Conservation (phyloP, 345 rosid genomes). For the Linum tenue region DNA sequence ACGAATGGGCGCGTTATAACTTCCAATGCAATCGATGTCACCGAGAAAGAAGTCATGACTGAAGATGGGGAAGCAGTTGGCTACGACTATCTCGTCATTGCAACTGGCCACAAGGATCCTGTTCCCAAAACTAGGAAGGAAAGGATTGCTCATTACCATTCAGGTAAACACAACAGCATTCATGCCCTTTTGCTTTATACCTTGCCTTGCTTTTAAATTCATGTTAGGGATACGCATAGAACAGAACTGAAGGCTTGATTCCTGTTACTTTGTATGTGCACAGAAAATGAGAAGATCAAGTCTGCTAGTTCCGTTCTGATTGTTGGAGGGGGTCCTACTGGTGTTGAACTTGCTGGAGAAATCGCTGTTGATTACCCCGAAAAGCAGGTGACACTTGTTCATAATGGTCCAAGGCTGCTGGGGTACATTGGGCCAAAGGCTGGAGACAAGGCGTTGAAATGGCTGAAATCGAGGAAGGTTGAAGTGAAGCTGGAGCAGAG, state of each 20-base stretch:
- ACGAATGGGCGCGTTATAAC: slow-evolving; percentile 45
- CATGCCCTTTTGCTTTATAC: not conserved
- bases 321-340: slow-evolving; percentile 10
- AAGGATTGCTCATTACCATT: slow-evolving; percentile 43
- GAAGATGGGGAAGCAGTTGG: slow-evolving; percentile 34
- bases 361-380: slow-evolving; percentile 16
- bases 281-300: slow-evolving; percentile 44
- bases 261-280: slow-evolving; percentile 17
- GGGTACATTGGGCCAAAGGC: slow-evolving; percentile 75
- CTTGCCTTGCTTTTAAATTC: not conserved
- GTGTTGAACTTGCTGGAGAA: slow-evolving; percentile 12
- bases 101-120: slow-evolving; percentile 61
- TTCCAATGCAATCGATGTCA: slow-evolving; percentile 49
- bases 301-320: slow-evolving; percentile 3
- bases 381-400: slow-evolving; percentile 74
- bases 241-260: too few species aligned
- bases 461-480: slow-evolving; percentile 63
- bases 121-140: slow-evolving; percentile 44
- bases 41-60: slow-evolving; percentile 50
- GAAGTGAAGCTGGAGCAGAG: slow-evolving; percentile 58
- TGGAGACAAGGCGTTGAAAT: slow-evolving; percentile 43
- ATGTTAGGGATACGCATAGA: too few species aligned
- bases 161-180: slow-evolving; percentile 28
- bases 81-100: slow-evolving; percentile 76
- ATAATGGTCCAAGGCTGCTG: slow-evolving; percentile 65